A percentile compares a stretch with the other conserved stretches of the same genome.
Evolutionary conservation across 140 eudicot species (phyloP).

Genomic region (Stevia rebaudiana): DNA sequence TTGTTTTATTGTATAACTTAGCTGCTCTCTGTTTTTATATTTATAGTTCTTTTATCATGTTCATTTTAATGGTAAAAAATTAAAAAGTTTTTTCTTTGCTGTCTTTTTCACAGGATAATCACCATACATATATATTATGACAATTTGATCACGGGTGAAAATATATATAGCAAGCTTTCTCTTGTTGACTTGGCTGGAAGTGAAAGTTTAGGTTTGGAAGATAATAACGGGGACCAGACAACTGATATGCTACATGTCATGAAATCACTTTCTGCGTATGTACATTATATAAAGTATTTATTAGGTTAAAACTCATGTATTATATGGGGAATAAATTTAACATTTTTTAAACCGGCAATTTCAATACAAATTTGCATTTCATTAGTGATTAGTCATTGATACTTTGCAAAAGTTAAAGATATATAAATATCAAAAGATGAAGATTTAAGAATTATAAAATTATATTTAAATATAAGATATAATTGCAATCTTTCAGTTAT

Average conservation of each 20-base stretch:
- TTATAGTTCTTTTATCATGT: background rate
- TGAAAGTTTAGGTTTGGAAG: constrained; percentile 52
- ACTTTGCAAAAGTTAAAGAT: too few relatives aligned
- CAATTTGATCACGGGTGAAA: constrained; percentile 80
- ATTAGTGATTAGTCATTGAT: too few relatives aligned
- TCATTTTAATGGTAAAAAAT: constrained; percentile 1
- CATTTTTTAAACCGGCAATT: too few relatives aligned
- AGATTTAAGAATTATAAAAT: too few relatives aligned
- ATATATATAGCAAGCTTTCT: constrained; percentile 78
- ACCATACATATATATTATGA: constrained; percentile 72
- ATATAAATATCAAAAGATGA: too few relatives aligned
- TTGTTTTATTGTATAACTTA: background rate
- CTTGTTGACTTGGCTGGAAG: constrained; percentile 94
- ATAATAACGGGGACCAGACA: constrained; percentile 71
- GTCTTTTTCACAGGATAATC: constrained; percentile 59
- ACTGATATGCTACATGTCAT: constrained; percentile 76
- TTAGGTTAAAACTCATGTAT: too few relatives aligned
- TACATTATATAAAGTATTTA: too few relatives aligned
- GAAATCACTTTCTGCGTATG: constrained; percentile 95
- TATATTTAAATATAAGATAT: too few relatives aligned
- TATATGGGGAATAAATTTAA: too few relatives aligned
- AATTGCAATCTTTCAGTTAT: too few relatives aligned
- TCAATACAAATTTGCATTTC: too few relatives aligned
- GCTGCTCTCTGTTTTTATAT: background rate
- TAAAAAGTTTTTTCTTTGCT: background rate